These are phyloP conservation scores for Kwoniella mangroviensis DNA, from an alignment of 768 basidiomycete species.

Conservation along the genomic window DNA sequence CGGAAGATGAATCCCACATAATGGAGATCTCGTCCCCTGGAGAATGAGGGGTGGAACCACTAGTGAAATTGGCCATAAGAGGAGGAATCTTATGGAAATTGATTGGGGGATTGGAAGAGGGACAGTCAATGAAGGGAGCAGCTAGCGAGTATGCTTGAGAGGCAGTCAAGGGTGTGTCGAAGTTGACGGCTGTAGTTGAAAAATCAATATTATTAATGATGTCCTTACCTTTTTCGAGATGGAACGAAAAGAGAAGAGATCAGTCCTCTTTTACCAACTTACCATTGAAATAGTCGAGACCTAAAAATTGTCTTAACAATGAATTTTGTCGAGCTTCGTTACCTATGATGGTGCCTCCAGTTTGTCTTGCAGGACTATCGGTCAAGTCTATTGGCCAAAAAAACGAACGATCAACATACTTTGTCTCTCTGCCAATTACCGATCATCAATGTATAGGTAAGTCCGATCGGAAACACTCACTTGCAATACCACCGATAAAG, in stretches of 20 bases:
- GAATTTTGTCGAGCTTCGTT: conserved; percentile 40
- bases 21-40: conserved; percentile 33
- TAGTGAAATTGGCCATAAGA: conserved; percentile 30
- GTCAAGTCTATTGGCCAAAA: conserved; percentile 23
- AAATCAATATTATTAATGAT: too few species aligned
- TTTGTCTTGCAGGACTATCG: conserved; percentile 18
- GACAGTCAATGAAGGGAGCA: conserved; percentile 31
- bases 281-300: conserved; percentile 41
- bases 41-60: conserved; percentile 21
- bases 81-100: conserved; percentile 37
- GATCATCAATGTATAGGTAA: background rate
- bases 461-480: conserved; percentile 13
- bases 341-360: conserved; percentile 28
- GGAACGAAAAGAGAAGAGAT: background rate
- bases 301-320: conserved; percentile 22
- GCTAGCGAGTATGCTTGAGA: conserved; percentile 37
- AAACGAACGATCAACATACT: too few species aligned
- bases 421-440: too few species aligned
- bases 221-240: too few species aligned
- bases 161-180: conserved; percentile 34
- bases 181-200: conserved; percentile 27
- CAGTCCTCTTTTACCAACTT: too few species aligned
- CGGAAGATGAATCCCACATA: conserved; percentile 32
- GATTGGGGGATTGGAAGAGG: conserved; percentile 36
- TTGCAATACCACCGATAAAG: conserved; percentile 33